A percentile compares a stretch with the other conserved stretches of the same genome.
Evolutionary conservation across 2,329 filamentous ascomycete genomes (phyloP).

Genomic region (Rhynchosporium agropyri): DNA sequence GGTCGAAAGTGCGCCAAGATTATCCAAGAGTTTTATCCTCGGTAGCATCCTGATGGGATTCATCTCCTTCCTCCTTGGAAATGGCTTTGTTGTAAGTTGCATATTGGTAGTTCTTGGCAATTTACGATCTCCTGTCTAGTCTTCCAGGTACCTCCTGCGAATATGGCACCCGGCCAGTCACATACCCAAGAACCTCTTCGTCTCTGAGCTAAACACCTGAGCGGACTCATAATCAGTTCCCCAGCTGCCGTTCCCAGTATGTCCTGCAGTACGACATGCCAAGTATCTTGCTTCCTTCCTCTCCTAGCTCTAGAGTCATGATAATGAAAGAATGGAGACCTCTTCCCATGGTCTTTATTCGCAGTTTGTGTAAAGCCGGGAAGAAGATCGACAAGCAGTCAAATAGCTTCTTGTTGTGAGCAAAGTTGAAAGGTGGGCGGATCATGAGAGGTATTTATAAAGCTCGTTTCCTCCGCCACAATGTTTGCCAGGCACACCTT

Average conservation of each 20-base stretch:
- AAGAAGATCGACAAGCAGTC: background rate
- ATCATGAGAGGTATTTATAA: conserved; percentile 11
- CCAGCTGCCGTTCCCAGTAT: background rate
- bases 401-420: conserved; percentile 1
- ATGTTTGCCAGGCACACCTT: conserved; percentile 6
- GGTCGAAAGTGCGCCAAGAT: conserved; percentile 6
- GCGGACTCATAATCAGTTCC: background rate
- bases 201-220: conserved; percentile 11
- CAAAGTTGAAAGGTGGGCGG: background rate
- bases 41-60: background rate
- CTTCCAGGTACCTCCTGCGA: conserved; percentile 4
- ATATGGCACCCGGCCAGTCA: conserved; percentile 7
- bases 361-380: background rate
- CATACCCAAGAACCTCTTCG: background rate
- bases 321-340: background rate
- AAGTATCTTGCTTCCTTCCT: conserved; percentile 17
- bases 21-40: conserved; percentile 4
- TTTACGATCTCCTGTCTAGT: background rate
- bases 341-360: background rate
- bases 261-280: conserved; percentile 16
- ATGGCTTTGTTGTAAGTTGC: background rate
- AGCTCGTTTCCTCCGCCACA: conserved; percentile 3
- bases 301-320: conserved; percentile 15
- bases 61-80: conserved; percentile 9
- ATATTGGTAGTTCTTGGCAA: conserved; percentile 8